These are phyloP conservation scores for Psilocybe sp. DNA, from an alignment of 768 basidiomycete species.

Conservation along the genomic window DNA sequence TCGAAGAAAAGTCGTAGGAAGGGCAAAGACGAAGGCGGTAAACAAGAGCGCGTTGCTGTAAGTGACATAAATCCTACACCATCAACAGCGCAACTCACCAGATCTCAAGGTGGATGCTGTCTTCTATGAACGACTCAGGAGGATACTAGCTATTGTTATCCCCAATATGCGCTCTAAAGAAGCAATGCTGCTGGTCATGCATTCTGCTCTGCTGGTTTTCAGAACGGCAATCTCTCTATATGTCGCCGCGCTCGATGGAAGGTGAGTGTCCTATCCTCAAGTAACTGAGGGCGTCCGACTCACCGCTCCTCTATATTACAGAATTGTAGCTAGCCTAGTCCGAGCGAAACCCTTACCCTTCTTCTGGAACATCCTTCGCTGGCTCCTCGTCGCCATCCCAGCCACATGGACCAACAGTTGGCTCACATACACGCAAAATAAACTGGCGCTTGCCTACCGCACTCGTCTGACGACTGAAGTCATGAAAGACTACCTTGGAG, in stretches of 20 bases:
- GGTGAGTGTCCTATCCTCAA: slow-evolving; percentile 40
- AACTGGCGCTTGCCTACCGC: slow-evolving; percentile 85
- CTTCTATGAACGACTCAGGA: slow-evolving; percentile 79
- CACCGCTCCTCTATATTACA: slow-evolving; percentile 24
- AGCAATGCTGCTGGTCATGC: slow-evolving; percentile 81
- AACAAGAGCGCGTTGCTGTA: slow-evolving; percentile 66
- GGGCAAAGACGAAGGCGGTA: slow-evolving; percentile 32
- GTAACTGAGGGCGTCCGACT: neutral
- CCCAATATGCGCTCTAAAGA: slow-evolving; percentile 85
- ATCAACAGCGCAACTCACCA: neutral
- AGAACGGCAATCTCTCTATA: slow-evolving; percentile 91
- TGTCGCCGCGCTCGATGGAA: slow-evolving; percentile 91
- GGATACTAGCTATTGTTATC: slow-evolving; percentile 83
- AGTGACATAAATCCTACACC: slow-evolving; percentile 21
- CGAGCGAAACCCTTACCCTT: slow-evolving; percentile 79
- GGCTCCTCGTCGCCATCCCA: slow-evolving; percentile 90
- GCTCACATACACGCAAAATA: slow-evolving; percentile 91
- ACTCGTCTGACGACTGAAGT: slow-evolving; percentile 84
- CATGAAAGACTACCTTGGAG: slow-evolving; percentile 80
- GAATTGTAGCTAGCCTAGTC: slow-evolving; percentile 94
- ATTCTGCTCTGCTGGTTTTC: slow-evolving; percentile 85
- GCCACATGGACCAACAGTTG: slow-evolving; percentile 93
- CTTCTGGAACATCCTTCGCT: slow-evolving; percentile 80
- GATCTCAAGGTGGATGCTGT: slow-evolving; percentile 75
- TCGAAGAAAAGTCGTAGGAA: slow-evolving; percentile 30